Percentiles rank a stretch among this genome's conserved stretches.
Conservation (phyloP, 2,329 filamentous ascomycete species). For the Talaromyces pinophilus region DNA sequence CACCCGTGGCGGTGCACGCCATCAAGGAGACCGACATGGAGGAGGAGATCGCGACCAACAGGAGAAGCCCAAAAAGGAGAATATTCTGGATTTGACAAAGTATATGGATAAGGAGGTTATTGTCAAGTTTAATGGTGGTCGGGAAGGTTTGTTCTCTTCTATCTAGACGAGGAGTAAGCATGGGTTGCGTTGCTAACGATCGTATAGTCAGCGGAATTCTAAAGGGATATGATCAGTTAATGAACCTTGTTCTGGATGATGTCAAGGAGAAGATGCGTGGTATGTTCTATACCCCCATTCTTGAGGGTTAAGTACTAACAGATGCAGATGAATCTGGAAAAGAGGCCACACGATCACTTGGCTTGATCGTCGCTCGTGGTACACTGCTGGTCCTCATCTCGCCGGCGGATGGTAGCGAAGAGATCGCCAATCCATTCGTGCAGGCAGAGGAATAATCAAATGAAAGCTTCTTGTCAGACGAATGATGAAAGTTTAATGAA, state of each 20-base stretch:
- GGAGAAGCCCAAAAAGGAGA: conserved; percentile 91
- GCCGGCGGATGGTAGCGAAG: conserved; percentile 89
- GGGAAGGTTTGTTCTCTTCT: conserved; percentile 66
- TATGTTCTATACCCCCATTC: conserved; percentile 44
- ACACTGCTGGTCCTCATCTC: conserved; percentile 91
- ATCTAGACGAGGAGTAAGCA: no score
- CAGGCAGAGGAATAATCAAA: conserved; percentile 63
- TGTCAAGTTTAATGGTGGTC: conserved; percentile 94
- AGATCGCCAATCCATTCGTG: conserved; percentile 91
- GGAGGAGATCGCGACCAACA: conserved; percentile 51
- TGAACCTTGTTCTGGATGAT: conserved; percentile 96
- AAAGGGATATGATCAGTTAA: conserved; percentile 94
- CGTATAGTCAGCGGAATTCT: conserved; percentile 76
- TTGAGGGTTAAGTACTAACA: conserved; percentile 22
- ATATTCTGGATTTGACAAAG: conserved; percentile 91
- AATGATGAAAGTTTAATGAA: conserved; percentile 9
- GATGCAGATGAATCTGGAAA: conserved; percentile 88
- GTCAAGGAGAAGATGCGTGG: conserved; percentile 88
- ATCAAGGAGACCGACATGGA: conserved; percentile 44
- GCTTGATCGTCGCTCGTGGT: conserved; percentile 85
- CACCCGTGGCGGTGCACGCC: conserved; percentile 41
- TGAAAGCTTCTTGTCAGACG: neutral
- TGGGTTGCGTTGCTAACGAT: neutral
- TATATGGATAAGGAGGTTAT: conserved; percentile 96
- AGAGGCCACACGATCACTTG: conserved; percentile 75